phyloP scores from a whole-genome alignment of 441 rosid genomes.

The Eutrema salsugineum region DNA sequence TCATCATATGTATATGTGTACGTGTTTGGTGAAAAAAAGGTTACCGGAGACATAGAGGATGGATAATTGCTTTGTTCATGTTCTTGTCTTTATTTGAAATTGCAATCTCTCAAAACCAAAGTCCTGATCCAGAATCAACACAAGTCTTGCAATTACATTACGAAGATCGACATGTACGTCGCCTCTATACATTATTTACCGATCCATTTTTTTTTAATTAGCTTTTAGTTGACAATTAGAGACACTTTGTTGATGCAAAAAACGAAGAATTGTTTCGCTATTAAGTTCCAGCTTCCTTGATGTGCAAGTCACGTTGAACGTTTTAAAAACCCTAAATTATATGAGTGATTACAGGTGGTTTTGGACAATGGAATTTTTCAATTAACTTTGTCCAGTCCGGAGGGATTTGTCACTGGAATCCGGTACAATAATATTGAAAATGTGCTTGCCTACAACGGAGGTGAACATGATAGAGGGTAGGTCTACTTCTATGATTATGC shows the following conservation, averaged over 20 bases:
- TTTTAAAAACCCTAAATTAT: background rate
- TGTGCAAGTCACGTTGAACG: background rate
- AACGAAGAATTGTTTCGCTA: background rate
- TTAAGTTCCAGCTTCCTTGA: background rate
- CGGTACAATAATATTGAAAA: slow-evolving; percentile 63
- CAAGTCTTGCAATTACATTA: slow-evolving; percentile 26
- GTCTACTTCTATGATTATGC: background rate
- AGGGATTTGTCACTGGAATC: slow-evolving; percentile 56
- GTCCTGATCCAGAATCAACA: slow-evolving; percentile 16
- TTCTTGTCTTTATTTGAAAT: slow-evolving; percentile 18
- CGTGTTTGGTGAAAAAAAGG: slow-evolving; percentile 16
- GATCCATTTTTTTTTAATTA: background rate
- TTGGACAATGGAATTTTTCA: slow-evolving; percentile 60
- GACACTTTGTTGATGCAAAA: background rate
- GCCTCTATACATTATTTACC: background rate
- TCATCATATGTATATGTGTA: background rate
- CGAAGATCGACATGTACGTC: slow-evolving; percentile 27
- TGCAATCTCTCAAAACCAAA: slow-evolving; percentile 20
- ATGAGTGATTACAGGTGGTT: slow-evolving; percentile 41
- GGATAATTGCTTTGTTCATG: slow-evolving; percentile 17
- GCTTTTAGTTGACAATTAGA: background rate
- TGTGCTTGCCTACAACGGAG: slow-evolving; percentile 62
- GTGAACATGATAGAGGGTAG: slow-evolving; percentile 57
- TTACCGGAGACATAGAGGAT: slow-evolving; percentile 14
- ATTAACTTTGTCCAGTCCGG: slow-evolving; percentile 54